Conservation (phyloP, 805 yeast genomes). For the Saturnispora hagleri region DNA sequence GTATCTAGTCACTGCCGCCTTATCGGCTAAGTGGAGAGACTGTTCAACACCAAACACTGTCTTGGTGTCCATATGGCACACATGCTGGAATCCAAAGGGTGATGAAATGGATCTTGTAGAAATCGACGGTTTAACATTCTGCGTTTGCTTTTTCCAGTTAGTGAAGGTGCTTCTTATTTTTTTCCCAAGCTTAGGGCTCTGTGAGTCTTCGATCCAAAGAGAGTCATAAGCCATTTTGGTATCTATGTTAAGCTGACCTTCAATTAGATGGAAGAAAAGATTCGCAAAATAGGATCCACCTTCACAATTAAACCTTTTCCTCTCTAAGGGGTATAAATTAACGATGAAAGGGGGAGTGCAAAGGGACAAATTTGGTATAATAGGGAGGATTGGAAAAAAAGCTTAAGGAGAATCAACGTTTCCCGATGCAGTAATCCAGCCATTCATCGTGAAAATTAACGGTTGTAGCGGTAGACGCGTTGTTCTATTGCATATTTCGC, state of each 20-base stretch:
- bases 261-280: not conserved
- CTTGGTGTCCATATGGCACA: slow-evolving; percentile 2
- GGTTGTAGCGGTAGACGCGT: not conserved
- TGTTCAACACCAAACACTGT: not conserved
- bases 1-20: not conserved
- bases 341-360: not conserved
- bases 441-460: not conserved
- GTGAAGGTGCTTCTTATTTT: not conserved
- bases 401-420: not conserved
- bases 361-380: not conserved
- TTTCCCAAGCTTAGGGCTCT: not conserved
- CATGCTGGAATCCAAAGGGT: slow-evolving; percentile 4
- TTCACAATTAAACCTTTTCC: not conserved
- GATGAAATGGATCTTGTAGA: slow-evolving; percentile 8
- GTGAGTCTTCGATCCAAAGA: slow-evolving; percentile 1
- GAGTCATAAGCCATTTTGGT: not conserved
- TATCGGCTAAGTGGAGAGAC: not conserved
- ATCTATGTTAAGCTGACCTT: not conserved
- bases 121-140: not conserved
- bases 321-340: not conserved
- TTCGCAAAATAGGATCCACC: not conserved
- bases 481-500: not conserved
- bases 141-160: not conserved
- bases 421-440: slow-evolving; percentile 4
- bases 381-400: not conserved